Evolutionary conservation across 225 moss, liverwort and hornwort species (phyloP).

Genomic region (Lunularia cruciata): DNA sequence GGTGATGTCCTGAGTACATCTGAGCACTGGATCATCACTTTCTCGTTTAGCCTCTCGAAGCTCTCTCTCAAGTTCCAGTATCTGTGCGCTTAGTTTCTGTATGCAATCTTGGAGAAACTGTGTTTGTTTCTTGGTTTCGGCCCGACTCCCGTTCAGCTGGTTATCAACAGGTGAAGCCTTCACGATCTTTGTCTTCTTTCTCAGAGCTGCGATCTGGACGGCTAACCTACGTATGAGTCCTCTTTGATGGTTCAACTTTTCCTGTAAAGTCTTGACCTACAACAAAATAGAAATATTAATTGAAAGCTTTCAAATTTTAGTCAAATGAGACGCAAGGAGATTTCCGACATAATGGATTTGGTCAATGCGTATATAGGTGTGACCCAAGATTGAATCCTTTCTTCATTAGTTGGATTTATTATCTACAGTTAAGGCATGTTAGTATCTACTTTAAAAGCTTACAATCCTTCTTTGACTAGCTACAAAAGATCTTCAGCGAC

Average conservation of each 20-base stretch:
- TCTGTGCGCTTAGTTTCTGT: conserved; percentile 30
- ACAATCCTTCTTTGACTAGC: too few relatives aligned
- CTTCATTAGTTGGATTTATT: too few relatives aligned
- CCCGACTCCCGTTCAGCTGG: conserved; percentile 5
- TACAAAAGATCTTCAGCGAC: too few relatives aligned
- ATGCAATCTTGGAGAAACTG: conserved; percentile 39
- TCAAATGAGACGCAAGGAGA: too few relatives aligned
- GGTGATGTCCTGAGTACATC: conserved; percentile 19
- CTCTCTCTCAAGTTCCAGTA: conserved; percentile 23
- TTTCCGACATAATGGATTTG: too few relatives aligned
- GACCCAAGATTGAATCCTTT: too few relatives aligned
- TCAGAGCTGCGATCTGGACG: conserved; percentile 35
- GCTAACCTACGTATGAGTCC: conserved; percentile 32
- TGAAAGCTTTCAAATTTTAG: too few relatives aligned
- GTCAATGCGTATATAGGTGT: too few relatives aligned
- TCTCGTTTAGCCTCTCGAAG: background rate
- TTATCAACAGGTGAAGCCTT: conserved; percentile 6
- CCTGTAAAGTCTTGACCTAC: conserved; percentile 32
- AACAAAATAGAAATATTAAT: too few relatives aligned
- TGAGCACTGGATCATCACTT: background rate
- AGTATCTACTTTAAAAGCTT: too few relatives aligned
- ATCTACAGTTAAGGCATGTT: too few relatives aligned
- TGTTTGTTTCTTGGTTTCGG: conserved; percentile 22
- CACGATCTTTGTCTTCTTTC: conserved; percentile 23
- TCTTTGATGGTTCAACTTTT: conserved; percentile 31